Conservation (phyloP, 2,329 filamentous ascomycete species). For the Zalaria obscura region DNA sequence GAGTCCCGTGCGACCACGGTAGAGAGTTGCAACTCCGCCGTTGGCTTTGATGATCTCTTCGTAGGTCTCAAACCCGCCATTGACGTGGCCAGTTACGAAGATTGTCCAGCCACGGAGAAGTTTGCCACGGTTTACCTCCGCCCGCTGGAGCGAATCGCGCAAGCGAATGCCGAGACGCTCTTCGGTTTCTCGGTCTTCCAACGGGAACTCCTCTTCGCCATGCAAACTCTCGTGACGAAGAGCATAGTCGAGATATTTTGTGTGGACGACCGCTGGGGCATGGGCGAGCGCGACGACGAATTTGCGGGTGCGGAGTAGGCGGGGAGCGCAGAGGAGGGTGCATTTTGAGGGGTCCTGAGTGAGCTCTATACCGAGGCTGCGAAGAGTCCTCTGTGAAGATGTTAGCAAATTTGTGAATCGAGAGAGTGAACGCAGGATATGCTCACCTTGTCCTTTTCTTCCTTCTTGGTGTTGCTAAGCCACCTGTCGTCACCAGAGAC, state of each 20-base stretch:
- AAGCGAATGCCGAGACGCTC: slow-evolving; percentile 56
- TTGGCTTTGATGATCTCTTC: slow-evolving; percentile 78
- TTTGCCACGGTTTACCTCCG: slow-evolving; percentile 60
- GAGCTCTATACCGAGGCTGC: slow-evolving; percentile 68
- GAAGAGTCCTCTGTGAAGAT: slow-evolving; percentile 54
- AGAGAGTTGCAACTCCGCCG: slow-evolving; percentile 68
- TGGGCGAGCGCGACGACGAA: slow-evolving; percentile 79
- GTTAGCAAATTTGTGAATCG: background rate
- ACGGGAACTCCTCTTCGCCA: slow-evolving; percentile 48
- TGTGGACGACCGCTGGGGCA: slow-evolving; percentile 63
- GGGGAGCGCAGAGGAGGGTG: slow-evolving; percentile 77
- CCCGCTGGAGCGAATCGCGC: slow-evolving; percentile 51
- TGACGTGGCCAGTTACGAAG: slow-evolving; percentile 70
- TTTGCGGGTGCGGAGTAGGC: slow-evolving; percentile 79
- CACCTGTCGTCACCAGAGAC: slow-evolving; percentile 77
- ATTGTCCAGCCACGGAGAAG: slow-evolving; percentile 65
- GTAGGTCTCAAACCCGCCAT: slow-evolving; percentile 72
- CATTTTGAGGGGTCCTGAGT: slow-evolving; percentile 63
- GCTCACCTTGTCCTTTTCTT: slow-evolving; percentile 67
- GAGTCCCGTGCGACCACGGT: slow-evolving; percentile 51
- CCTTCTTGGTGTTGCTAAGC: slow-evolving; percentile 57
- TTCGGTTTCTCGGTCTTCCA: slow-evolving; percentile 63
- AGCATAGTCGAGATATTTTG: slow-evolving; percentile 64
- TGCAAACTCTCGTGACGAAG: slow-evolving; percentile 50
- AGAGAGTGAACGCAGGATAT: background rate